Percentiles rank a stretch among this genome's conserved stretches.
These are phyloP conservation scores for Colletotrichum horii DNA, from an alignment of 2,329 filamentous ascomycete genomes.

Conservation along the genomic window DNA sequence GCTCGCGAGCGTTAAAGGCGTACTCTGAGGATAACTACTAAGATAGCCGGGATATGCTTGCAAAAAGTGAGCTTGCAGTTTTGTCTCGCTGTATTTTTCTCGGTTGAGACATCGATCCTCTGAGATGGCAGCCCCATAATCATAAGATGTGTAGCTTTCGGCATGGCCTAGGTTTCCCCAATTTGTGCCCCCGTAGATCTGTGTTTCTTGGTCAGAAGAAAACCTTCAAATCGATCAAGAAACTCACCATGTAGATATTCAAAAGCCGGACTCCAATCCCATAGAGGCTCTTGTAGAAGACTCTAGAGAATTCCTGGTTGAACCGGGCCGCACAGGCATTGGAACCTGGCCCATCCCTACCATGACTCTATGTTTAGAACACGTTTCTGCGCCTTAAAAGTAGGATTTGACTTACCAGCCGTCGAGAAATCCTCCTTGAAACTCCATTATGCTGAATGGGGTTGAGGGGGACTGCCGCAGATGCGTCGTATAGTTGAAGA, in stretches of 20 bases:
- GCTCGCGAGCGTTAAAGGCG: conserved; percentile 35
- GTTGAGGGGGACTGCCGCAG: no score
- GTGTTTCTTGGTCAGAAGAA: no score
- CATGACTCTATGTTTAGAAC: no score
- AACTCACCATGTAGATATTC: conserved; percentile 73
- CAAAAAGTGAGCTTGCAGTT: conserved; percentile 73
- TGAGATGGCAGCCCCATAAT: conserved; percentile 56
- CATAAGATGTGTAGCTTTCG: conserved; percentile 58
- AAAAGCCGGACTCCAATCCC: conserved; percentile 67
- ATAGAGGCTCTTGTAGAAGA: conserved; percentile 77
- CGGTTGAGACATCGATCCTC: conserved; percentile 69
- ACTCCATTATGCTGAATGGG: conserved; percentile 70
- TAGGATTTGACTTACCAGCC: conserved; percentile 68
- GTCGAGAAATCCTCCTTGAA: conserved; percentile 73
- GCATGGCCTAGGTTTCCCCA: conserved; percentile 77
- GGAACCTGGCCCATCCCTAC: no score
- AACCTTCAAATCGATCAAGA: no score
- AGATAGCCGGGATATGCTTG: conserved; percentile 72
- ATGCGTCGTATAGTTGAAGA: no score
- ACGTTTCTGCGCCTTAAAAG: no score
- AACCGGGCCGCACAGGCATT: conserved; percentile 24
- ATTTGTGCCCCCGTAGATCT: conserved; percentile 80
- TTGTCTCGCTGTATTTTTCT: conserved; percentile 77
- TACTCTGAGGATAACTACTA: conserved; percentile 51
- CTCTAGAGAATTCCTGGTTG: conserved; percentile 71